Percentiles rank a stretch among this genome's conserved stretches.
Evolutionary conservation across 225 moss, liverwort and hornwort species (phyloP).

Genomic region (Straminergon stramineum): DNA sequence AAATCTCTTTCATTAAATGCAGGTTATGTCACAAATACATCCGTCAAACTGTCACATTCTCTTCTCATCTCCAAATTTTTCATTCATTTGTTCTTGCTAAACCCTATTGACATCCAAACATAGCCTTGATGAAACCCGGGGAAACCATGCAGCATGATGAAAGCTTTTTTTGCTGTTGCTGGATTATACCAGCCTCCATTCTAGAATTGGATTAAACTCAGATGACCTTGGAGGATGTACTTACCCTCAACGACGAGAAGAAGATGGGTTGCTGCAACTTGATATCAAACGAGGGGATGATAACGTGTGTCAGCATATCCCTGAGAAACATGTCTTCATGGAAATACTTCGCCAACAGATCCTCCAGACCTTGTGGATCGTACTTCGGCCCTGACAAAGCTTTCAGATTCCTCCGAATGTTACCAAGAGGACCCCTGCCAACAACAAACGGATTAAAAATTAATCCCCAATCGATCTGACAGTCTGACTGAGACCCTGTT

Average conservation of each 20-base stretch:
- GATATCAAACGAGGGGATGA: conserved; percentile 58
- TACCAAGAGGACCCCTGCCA: conserved; percentile 35
- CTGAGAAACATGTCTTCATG: background rate
- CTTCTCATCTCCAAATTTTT: background rate
- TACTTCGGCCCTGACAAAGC: conserved; percentile 36
- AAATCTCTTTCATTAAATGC: background rate
- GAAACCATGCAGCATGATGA: background rate
- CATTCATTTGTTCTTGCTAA: background rate
- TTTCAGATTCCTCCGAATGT: conserved; percentile 18
- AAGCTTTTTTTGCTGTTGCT: background rate
- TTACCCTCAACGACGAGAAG: conserved; percentile 38
- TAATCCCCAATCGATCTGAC: background rate
- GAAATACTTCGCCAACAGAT: conserved; percentile 8
- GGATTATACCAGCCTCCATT: background rate
- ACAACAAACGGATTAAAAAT: background rate
- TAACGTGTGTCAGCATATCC: conserved; percentile 16
- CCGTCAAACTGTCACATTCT: background rate
- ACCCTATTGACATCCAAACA: background rate
- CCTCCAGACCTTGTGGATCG: conserved; percentile 28
- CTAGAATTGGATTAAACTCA: background rate
- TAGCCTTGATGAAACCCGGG: no score
- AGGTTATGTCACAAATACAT: background rate
- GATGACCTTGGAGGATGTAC: background rate
- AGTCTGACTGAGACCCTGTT: background rate
- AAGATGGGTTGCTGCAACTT: conserved; percentile 43